Evolutionary conservation across 1,139 yeast species (phyloP).

Genomic region (Hansenula sp.): DNA sequence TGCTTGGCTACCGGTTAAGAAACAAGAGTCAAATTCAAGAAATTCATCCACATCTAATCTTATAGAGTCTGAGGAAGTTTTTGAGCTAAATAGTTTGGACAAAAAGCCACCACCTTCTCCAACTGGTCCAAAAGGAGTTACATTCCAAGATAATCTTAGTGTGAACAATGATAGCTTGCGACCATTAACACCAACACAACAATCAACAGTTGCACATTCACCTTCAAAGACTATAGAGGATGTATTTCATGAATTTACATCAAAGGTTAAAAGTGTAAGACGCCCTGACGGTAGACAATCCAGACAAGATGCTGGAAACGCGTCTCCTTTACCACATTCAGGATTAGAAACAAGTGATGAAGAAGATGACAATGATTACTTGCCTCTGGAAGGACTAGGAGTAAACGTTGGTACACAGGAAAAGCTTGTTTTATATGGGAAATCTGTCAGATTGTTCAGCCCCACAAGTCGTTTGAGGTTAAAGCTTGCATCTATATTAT

Average conservation of each 20-base stretch:
- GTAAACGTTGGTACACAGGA: neutral
- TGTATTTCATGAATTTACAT: constrained; percentile 1
- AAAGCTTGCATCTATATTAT: constrained; percentile 25
- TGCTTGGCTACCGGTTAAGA: constrained; percentile 1
- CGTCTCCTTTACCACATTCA: neutral
- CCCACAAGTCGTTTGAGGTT: constrained; percentile 31
- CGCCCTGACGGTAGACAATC: neutral
- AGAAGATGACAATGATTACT: constrained; percentile 1
- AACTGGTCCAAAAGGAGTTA: neutral
- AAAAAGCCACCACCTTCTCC: neutral
- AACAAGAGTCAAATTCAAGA: neutral
- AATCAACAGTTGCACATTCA: neutral
- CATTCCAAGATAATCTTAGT: neutral
- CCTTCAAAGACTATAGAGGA: constrained; percentile 4
- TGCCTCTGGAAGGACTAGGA: neutral
- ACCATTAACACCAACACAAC: neutral
- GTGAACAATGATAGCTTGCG: neutral
- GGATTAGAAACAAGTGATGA: constrained; percentile 1
- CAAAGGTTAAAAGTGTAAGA: neutral
- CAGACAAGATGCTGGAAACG: neutral
- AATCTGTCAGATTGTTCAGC: constrained; percentile 32
- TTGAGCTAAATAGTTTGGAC: neutral
- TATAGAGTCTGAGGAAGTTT: neutral
- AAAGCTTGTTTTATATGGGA: constrained; percentile 30
- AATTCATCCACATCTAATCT: neutral